These are phyloP conservation scores for Scheffersomyces stipitis DNA, from an alignment of 805 yeast species.

Conservation along the genomic window DNA sequence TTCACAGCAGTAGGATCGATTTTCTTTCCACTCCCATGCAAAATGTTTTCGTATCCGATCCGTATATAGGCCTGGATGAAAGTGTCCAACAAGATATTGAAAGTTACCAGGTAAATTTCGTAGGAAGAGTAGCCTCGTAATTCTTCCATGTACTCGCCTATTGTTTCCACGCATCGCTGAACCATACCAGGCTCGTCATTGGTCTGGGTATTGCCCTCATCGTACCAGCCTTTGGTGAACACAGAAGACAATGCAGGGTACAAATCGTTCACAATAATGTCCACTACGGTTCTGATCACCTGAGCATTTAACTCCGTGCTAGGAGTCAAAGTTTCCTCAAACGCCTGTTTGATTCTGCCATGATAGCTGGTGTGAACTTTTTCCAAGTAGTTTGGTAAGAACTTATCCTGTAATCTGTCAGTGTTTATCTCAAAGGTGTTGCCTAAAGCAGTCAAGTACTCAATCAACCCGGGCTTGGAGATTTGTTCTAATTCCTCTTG, in stretches of 20 bases:
- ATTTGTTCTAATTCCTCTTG: constrained; percentile 36
- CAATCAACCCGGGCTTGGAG: constrained; percentile 68
- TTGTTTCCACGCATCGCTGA: constrained; percentile 65
- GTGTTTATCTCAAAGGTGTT: constrained; percentile 83
- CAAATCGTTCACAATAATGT: constrained; percentile 71
- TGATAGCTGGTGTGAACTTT: constrained; percentile 52
- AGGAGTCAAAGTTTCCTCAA: constrained; percentile 49
- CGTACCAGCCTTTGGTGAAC: constrained; percentile 73
- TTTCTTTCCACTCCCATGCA: constrained; percentile 42
- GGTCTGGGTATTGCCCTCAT: constrained; percentile 34
- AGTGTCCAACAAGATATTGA: constrained; percentile 36
- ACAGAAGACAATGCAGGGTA: constrained; percentile 58
- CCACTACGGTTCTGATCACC: constrained; percentile 66
- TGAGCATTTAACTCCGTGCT: constrained; percentile 80
- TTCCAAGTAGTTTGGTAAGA: constrained; percentile 60
- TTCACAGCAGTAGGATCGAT: constrained; percentile 39
- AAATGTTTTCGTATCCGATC: constrained; percentile 40
- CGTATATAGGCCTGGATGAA: constrained; percentile 38
- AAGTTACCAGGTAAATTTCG: constrained; percentile 40
- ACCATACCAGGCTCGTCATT: constrained; percentile 45
- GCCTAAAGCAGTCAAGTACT: constrained; percentile 78
- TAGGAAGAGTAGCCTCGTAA: constrained; percentile 48
- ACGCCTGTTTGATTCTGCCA: constrained; percentile 31
- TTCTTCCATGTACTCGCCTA: constrained; percentile 73
- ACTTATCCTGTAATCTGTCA: constrained; percentile 61